Evolutionary conservation across 2,329 filamentous ascomycete species (phyloP).

Genomic region (Arthrobotrys musiformis): DNA sequence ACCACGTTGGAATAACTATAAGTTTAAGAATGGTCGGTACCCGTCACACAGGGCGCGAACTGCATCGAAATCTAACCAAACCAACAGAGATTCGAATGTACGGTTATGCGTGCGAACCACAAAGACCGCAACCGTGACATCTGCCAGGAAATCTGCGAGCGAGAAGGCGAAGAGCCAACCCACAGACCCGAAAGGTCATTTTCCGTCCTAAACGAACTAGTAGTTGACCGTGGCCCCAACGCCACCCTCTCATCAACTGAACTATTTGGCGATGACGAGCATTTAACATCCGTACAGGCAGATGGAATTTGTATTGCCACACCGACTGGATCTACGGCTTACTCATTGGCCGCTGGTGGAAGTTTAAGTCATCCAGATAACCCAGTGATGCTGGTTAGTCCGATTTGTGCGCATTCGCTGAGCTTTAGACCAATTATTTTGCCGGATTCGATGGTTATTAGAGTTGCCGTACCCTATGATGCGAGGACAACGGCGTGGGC

Average conservation of each 20-base stretch:
- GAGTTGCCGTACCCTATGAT: constrained; percentile 93
- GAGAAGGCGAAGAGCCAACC: constrained; percentile 82
- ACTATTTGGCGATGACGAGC: constrained; percentile 92
- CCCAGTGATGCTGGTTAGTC: constrained; percentile 91
- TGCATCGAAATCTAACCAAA: not conserved
- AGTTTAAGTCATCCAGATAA: constrained; percentile 96
- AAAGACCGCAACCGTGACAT: constrained; percentile 66
- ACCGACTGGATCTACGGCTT: constrained; percentile 92
- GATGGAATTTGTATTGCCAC: constrained; percentile 95
- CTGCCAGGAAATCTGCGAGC: constrained; percentile 69
- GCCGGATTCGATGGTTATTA: constrained; percentile 92
- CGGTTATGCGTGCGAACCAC: constrained; percentile 59
- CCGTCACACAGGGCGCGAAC: not conserved
- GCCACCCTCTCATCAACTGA: constrained; percentile 93
- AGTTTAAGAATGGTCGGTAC: constrained; percentile 73
- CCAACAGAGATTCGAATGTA: constrained; percentile 52
- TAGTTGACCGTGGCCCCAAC: constrained; percentile 92
- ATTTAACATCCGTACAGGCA: constrained; percentile 91
- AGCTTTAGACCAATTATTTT: constrained; percentile 97
- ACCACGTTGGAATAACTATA: constrained; percentile 85
- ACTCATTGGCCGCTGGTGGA: constrained; percentile 94
- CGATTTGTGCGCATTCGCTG: constrained; percentile 93
- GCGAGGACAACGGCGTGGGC: constrained; percentile 91
- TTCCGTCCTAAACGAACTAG: constrained; percentile 96
- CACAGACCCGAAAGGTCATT: constrained; percentile 85